Base-by-base conservation (phyloP, 2,329 filamentous ascomycete genomes). In the Aspergillus candidus region DNA sequence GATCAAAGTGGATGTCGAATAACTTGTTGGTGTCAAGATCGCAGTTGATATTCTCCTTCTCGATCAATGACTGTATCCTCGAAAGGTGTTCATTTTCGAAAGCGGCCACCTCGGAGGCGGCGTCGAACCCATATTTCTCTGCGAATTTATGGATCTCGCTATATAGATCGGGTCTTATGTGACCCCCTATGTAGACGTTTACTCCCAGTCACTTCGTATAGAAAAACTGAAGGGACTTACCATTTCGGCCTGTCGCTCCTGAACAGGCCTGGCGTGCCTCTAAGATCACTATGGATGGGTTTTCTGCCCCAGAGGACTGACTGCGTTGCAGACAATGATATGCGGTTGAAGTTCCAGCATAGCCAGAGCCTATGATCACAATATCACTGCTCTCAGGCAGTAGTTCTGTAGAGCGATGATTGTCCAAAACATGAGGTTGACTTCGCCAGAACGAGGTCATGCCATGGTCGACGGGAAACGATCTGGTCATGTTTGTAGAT, bases 341-440 rank as follows among this genome's bases (percentile, higher is more conserved):
- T 0, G 68, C 68, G 4, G 69, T 65, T 1, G 67, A 64, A 1
- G 68, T 65, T 3, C 74, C 74, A 4, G 73, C 62, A 42, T 69
- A 73, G 0, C 74, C 74, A 11, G 70, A 67, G 0, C 73, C 74
- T 7, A 76, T 65, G 32, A 77, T 68, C 12, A 69, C 62, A 40
- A 77, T 66, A 36, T 76, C 72, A 27, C 61, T 65, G 27, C 67
- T 46, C 0, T 51, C 35, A 0, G 72, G 73, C 0, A 76, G 53
- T 2, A 60, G 50, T 2, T 60, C 53, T 1, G 66, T 69, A 29
- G 60, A 66, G 4, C 67, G 62, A 46, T 67, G 60, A 38, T 67
- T 53, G 47, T 71, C 66, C 0, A 75, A 58, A 2, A 58, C 48
- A 41, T 72, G 61, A 3, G 59, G 60, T 18, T 67, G 49, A 10